Base-by-base conservation (phyloP, 2,329 filamentous ascomycete species). In the Apiospora marii region DNA sequence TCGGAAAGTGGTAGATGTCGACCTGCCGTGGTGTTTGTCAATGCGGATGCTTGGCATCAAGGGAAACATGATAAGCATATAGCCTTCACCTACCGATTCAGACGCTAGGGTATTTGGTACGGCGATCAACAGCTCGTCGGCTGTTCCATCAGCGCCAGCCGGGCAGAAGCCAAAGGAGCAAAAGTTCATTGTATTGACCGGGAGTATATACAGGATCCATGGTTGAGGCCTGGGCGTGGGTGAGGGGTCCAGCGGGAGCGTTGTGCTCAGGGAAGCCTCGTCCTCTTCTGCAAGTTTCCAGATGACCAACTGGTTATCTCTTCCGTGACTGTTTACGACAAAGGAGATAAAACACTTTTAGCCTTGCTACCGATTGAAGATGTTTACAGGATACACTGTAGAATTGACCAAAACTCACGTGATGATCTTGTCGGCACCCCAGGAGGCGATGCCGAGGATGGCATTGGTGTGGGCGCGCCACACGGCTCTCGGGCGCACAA, bases 111-210 rank as follows among this genome's bases (percentile, higher is more conserved):
- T 92, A 75, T 95, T 94, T 0, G 96, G 95, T 0, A 96, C 93
- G 0, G 94, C 95, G 68, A 98, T 81, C 6, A 97, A 83, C 6
- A 94, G 84, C 72, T 86, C 84, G 12, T 83, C 78, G 3, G 76
- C 74, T 1, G 76, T 71, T 4, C 78, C 74, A 24, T 81, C 74
- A 8, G 81, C 77, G 10, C 74, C 73, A 61, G 83, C 80, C 73
- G 85, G 73, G 79, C 92, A 92, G 74, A 88, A 87, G 2, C 92
- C 88, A 81, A 98, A 98, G 1, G 93, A 89, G 80, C 96, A 99
- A 81, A 98, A 99, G 80, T 98, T 99, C 84, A 98, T 89, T 1
- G 96, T 94, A 79, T 98, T 98, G 61, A 98, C 94, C 6, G 93
- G 87, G 6, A 99, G 84, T 4, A 93, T 89, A 82, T 98, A 90